phyloP scores from a whole-genome alignment of 176 grass and related monocot genomes.

The Musa itinerans region DNA sequence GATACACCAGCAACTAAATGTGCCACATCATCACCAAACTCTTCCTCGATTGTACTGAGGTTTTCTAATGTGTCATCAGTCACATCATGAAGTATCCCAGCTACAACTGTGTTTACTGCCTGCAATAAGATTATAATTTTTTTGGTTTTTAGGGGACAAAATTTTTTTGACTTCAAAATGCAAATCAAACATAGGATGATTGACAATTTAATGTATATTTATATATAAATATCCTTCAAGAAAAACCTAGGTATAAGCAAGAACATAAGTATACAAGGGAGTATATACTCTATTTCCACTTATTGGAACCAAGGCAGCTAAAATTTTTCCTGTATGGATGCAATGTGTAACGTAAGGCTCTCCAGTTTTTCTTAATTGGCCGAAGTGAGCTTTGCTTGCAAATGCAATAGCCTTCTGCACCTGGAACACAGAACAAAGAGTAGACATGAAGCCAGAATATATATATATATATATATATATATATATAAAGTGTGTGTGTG shows the following conservation, averaged over 20 bases:
- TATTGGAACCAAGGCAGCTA: constrained; percentile 84
- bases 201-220: not conserved
- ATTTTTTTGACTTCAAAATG: not conserved
- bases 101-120: constrained; percentile 88
- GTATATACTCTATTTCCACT: constrained; percentile 66
- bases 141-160: too few relatives aligned
- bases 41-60: constrained; percentile 58
- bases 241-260: not conserved
- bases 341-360: constrained; percentile 95
- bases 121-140: constrained; percentile 17
- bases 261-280: not conserved
- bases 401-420: constrained; percentile 81
- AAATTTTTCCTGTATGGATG: constrained; percentile 89
- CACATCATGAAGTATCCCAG: constrained; percentile 94
- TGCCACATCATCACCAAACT: constrained; percentile 86
- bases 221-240: constrained; percentile 14
- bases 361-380: constrained; percentile 86
- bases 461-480: not conserved
- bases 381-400: constrained; percentile 67
- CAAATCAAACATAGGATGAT: not conserved
- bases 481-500: too few relatives aligned
- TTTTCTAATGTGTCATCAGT: constrained; percentile 84
- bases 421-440: constrained; percentile 26
- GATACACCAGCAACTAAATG: constrained; percentile 80
- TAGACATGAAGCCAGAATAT: constrained; percentile 8